Percentiles rank a stretch among this genome's conserved stretches.
Conservation (phyloP, 805 yeast genomes). For the Candida odintsovae region DNA sequence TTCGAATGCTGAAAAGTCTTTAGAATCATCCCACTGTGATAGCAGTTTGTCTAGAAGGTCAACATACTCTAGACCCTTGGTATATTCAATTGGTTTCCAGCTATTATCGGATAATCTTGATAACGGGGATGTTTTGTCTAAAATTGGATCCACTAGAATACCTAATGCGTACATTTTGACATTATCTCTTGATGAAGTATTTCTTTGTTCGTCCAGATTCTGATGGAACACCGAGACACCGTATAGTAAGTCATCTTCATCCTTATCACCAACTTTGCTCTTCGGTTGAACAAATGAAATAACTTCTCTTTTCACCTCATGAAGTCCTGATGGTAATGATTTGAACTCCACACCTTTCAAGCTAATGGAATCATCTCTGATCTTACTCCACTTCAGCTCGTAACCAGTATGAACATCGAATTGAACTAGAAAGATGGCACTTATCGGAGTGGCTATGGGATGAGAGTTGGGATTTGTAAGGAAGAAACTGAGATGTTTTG, state of each 20-base stretch:
- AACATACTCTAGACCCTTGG: conserved; percentile 40
- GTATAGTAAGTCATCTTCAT: conserved; percentile 24
- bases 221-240: conserved; percentile 51
- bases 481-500: neutral
- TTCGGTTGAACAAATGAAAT: conserved; percentile 43
- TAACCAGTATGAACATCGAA: conserved; percentile 50
- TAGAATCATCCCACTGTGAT: conserved; percentile 12
- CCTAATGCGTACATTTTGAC: conserved; percentile 65
- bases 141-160: conserved; percentile 42
- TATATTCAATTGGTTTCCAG: conserved; percentile 39
- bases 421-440: conserved; percentile 42
- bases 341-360: conserved; percentile 51
- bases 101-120: conserved; percentile 5
- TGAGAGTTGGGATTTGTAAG: neutral
- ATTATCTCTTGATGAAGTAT: conserved; percentile 30
- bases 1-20: conserved; percentile 20
- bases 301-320: conserved; percentile 44
- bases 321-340: conserved; percentile 66
- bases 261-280: conserved; percentile 10
- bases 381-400: conserved; percentile 38
- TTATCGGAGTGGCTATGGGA: conserved; percentile 24
- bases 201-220: conserved; percentile 27
- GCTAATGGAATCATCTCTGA: conserved; percentile 21
- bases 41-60: conserved; percentile 28
- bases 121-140: conserved; percentile 10